Percentiles rank a stretch among this genome's conserved stretches.
Conservation (phyloP, 2,329 filamentous ascomycete genomes). For the Xylaria sp. region DNA sequence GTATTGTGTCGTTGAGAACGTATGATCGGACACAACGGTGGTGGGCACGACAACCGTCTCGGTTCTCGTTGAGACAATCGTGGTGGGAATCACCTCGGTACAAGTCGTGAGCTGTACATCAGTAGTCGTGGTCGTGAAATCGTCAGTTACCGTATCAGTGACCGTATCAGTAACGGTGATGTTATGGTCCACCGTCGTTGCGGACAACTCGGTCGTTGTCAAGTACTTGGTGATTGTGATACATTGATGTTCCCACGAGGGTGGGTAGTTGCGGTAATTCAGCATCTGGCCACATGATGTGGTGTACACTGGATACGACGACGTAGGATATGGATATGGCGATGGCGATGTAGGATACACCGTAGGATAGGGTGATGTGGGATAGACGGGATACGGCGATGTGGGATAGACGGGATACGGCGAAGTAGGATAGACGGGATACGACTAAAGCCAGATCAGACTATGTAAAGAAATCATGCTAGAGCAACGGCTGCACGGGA, state of each 20-base stretch:
- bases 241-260: not conserved
- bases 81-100: constrained; percentile 22
- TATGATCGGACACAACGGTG: constrained; percentile 22
- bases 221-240: constrained; percentile 6
- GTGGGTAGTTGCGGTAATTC: not conserved
- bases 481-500: not conserved
- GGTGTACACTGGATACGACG: not conserved
- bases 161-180: not conserved
- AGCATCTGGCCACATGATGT: not conserved
- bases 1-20: constrained; percentile 22
- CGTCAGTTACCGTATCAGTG: no score
- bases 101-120: constrained; percentile 18
- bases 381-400: constrained; percentile 12
- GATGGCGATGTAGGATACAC: not conserved
- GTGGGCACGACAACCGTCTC: constrained; percentile 24
- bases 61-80: constrained; percentile 21
- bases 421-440: constrained; percentile 6
- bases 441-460: constrained; percentile 15
- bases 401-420: not conserved
- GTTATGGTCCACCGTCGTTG: constrained; percentile 4
- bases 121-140: constrained; percentile 6
- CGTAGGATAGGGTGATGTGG: constrained; percentile 4
- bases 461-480: not conserved
- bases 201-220: not conserved
- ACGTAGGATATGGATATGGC: not conserved